Evolutionary conservation across 2,329 filamentous ascomycete genomes (phyloP).

Genomic region (Fusarium sp.): DNA sequence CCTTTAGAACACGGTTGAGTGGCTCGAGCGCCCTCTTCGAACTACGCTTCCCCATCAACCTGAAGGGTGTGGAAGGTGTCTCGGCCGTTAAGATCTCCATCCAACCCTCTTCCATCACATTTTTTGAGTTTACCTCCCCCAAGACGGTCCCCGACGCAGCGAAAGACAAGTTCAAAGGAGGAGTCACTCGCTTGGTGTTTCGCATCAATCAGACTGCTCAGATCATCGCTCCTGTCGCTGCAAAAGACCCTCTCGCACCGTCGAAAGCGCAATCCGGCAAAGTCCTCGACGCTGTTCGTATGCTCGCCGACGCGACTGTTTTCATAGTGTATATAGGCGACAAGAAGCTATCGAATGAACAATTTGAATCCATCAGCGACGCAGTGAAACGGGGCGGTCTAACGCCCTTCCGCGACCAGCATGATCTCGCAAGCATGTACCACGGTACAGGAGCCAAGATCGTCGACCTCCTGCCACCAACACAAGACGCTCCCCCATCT

Average conservation of each 20-base stretch:
- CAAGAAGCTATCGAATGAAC: slow-evolving; percentile 16
- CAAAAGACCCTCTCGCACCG: slow-evolving; percentile 16
- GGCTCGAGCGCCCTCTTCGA: neutral
- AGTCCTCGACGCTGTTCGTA: slow-evolving; percentile 29
- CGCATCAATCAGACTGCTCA: neutral
- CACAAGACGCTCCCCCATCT: slow-evolving; percentile 10
- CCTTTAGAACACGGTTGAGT: neutral
- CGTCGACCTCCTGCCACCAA: slow-evolving; percentile 3
- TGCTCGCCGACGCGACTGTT: slow-evolving; percentile 3
- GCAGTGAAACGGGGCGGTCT: slow-evolving; percentile 3
- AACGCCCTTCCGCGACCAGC: neutral
- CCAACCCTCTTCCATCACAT: slow-evolving; percentile 22
- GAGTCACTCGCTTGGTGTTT: slow-evolving; percentile 2
- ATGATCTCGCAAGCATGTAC: slow-evolving; percentile 18
- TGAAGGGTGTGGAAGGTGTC: slow-evolving; percentile 19
- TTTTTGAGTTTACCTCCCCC: slow-evolving; percentile 1
- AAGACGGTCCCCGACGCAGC: neutral
- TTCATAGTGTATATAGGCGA: slow-evolving; percentile 29
- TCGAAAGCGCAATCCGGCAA: slow-evolving; percentile 21
- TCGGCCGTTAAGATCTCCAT: slow-evolving; percentile 6
- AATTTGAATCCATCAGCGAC: slow-evolving; percentile 21
- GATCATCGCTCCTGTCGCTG: neutral
- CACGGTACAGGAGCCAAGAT: slow-evolving; percentile 6
- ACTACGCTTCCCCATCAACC: slow-evolving; percentile 18
- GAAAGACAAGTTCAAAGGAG: slow-evolving; percentile 15